Base-by-base conservation (phyloP, 73 alveolate species). In the Tetrahymena malaccensis region DNA sequence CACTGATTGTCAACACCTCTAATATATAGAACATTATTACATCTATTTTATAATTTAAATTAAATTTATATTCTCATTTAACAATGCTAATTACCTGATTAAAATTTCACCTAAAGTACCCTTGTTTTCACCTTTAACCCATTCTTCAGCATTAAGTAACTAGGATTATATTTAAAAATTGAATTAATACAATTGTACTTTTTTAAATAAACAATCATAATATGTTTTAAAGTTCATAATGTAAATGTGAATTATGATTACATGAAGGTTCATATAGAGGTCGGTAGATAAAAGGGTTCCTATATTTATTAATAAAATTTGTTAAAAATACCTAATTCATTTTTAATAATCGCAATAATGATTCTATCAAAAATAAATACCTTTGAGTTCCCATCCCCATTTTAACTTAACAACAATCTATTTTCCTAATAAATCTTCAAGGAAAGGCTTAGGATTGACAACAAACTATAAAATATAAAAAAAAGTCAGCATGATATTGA, bases 361-460 rank as follows among this genome's bases (percentile, higher is more conserved):
- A 70, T n/a, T 70, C 89, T 70, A 50, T 50, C 83, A 70, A 70
- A 70, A 70, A 70, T 70, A 31, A 4, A 25, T 70, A 70, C 89
- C 98, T 95, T 96, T 93, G 55, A 95, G 96, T 96, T 96, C 98
- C 96, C 95, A 95, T 70, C 98, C 98, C 97, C 98, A 96, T 43
- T 96, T 96, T n/a, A 96, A 96, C 96, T 96, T 95, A 50, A 96
- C 98, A 35, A 94, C 43, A 38, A 96, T 94, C 27, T 96, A 43
- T 70, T 96, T 96, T 83, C 96, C 96, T 93, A 96, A 85, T 84
- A 96, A 93, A 56, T 96, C 98, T n/a, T 94, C 97, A 13, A 96
- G 93, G 85, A 96, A 96, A 25, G 98, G 98, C 94, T 85, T 95
- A 38, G 98, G 98, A 94, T 96, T 96, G 94, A 94, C 89, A 12